phyloP scores from a whole-genome alignment of 257 asterid species.

The Mitragyna speciosa region DNA sequence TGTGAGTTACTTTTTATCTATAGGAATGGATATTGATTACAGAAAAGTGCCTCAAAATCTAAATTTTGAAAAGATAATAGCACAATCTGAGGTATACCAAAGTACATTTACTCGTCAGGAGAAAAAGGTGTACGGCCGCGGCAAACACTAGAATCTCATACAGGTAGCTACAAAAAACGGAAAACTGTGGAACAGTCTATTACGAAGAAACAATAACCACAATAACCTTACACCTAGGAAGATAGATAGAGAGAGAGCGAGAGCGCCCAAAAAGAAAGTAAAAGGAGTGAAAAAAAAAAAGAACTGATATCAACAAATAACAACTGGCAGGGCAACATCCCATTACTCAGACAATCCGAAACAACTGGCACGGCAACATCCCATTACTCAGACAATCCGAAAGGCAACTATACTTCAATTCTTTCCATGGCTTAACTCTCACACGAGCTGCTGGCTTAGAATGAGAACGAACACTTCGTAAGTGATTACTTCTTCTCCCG shows the following conservation, averaged over 20 bases:
- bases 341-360: background rate
- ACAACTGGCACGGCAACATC: background rate
- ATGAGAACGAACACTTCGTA: background rate
- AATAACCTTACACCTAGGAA: background rate
- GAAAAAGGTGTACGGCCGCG: too few species aligned
- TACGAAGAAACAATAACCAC: background rate
- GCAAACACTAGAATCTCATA: too few species aligned
- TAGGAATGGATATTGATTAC: too few species aligned
- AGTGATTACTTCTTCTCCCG: background rate
- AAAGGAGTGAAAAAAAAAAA: background rate
- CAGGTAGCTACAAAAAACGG: too few species aligned
- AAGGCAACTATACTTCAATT: background rate
- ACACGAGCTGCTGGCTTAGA: background rate
- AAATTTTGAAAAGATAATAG: too few species aligned
- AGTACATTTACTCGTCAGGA: too few species aligned
- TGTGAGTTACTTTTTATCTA: too few species aligned
- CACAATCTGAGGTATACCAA: too few species aligned
- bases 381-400: background rate
- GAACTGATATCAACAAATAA: background rate
- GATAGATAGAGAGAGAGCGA: background rate
- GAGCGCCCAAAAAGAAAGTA: background rate
- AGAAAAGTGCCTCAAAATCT: too few species aligned
- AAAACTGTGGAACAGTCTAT: too few species aligned
- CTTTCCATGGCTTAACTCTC: slow-evolving; percentile 5
- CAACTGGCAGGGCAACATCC: background rate